Conservation (phyloP, 352 stramenopile species). For the Globisporangium splendens region DNA sequence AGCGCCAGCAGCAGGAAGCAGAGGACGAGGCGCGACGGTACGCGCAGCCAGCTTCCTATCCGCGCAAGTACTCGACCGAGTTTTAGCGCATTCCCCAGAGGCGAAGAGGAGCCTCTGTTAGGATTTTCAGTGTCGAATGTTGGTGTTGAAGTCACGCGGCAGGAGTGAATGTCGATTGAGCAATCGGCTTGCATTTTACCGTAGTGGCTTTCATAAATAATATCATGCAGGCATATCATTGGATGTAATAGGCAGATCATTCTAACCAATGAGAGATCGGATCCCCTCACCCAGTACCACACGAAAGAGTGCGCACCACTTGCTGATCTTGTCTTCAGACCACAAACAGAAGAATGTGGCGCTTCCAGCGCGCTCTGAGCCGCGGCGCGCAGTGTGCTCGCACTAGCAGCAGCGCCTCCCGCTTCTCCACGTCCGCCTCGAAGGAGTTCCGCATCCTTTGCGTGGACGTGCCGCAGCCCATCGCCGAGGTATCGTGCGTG, state of each 20-base stretch:
- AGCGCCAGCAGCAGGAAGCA: not conserved
- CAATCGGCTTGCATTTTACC: not conserved
- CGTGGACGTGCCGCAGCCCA: constrained; percentile 45
- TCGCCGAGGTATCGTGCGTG: constrained; percentile 51
- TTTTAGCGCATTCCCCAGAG: constrained; percentile 18
- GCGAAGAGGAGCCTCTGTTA: not conserved
- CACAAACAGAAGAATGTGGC: constrained; percentile 9
- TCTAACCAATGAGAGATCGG: not conserved
- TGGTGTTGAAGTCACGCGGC: not conserved
- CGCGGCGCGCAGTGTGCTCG: constrained; percentile 5
- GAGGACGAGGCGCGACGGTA: not conserved
- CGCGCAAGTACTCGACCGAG: constrained; percentile 46
- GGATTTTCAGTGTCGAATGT: not conserved
- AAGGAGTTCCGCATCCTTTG: constrained; percentile 49
- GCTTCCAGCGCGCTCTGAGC: constrained; percentile 6
- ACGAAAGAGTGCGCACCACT: not conserved
- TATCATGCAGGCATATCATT: not conserved
- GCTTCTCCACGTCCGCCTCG: constrained; percentile 14
- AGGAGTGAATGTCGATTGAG: not conserved
- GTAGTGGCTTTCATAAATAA: too few relatives aligned
- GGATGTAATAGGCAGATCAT: not conserved
- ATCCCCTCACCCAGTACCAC: not conserved
- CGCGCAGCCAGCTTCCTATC: constrained; percentile 10
- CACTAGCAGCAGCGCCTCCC: constrained; percentile 3
- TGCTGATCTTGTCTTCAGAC: not conserved